phyloP scores from a whole-genome alignment of 2,329 filamentous ascomycete genomes.

The Cladosporium velox region DNA sequence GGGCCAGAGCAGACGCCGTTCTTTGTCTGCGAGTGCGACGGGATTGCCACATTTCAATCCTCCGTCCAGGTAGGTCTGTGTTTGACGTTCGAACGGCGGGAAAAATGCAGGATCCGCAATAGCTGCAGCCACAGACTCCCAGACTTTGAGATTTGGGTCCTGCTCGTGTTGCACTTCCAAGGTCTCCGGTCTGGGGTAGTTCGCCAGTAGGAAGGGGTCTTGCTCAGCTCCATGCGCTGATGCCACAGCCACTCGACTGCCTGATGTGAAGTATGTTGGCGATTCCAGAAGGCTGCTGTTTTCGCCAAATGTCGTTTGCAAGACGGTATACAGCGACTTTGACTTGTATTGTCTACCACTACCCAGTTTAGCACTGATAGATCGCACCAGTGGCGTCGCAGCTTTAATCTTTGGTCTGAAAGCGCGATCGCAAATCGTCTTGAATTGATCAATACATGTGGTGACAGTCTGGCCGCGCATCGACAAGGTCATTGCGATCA shows the following conservation, averaged over 20 bases:
- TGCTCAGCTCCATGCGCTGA: conserved; percentile 44
- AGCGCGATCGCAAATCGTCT: conserved; percentile 42
- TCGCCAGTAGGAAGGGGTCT: conserved; percentile 46
- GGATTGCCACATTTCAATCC: conserved; percentile 55
- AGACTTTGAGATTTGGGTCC: conserved; percentile 48
- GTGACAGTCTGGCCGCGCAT: conserved; percentile 42
- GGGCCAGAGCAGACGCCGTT: conserved; percentile 37
- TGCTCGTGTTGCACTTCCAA: conserved; percentile 45
- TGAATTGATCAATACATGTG: conserved; percentile 44
- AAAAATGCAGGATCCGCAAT: conserved; percentile 54
- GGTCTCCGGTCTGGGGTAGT: conserved; percentile 45
- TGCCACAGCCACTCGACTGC: conserved; percentile 47
- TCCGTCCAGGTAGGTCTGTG: conserved; percentile 53
- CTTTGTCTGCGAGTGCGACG: conserved; percentile 52
- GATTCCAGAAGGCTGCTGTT: conserved; percentile 35
- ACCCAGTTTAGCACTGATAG: conserved; percentile 20
- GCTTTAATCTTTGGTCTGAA: conserved; percentile 45
- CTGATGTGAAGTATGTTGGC: conserved; percentile 28
- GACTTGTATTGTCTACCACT: conserved; percentile 22
- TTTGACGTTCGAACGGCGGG: conserved; percentile 52
- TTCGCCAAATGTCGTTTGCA: conserved; percentile 38
- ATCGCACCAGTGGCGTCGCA: conserved; percentile 26
- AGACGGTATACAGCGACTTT: conserved; percentile 11
- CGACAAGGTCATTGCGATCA: conserved; percentile 48
- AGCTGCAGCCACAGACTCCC: conserved; percentile 56